These are phyloP conservation scores for Lentinula aciculospora DNA, from an alignment of 768 basidiomycete genomes.

Conservation along the genomic window DNA sequence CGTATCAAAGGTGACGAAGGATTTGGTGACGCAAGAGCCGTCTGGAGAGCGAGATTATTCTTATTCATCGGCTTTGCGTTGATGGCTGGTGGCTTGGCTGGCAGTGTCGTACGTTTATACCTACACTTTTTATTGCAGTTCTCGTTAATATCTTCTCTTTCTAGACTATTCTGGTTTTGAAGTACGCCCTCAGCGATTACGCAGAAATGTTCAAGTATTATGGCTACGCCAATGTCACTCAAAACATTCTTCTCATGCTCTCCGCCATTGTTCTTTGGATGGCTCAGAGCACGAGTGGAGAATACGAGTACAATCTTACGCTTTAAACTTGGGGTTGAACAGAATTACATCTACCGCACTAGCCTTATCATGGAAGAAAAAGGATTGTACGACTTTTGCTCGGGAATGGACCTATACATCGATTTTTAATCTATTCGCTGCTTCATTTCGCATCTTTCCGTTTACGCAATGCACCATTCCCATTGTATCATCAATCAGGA, in stretches of 20 bases:
- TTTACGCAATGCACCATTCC: not conserved
- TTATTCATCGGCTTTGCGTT: conserved; percentile 94
- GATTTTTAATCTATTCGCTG: not conserved
- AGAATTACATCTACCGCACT: not conserved
- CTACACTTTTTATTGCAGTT: not conserved
- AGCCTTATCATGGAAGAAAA: not conserved
- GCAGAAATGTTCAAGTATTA: conserved; percentile 79
- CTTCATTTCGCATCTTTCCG: not conserved
- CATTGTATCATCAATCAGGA: not conserved
- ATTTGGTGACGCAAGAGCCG: conserved; percentile 76
- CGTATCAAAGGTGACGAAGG: conserved; percentile 74
- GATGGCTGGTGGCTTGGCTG: conserved; percentile 98
- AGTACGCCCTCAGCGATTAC: conserved; percentile 76
- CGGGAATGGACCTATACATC: not conserved
- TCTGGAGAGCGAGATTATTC: conserved; percentile 88
- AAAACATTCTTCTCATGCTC: conserved; percentile 81
- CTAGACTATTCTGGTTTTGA: conserved; percentile 84
- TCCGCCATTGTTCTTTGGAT: conserved; percentile 90
- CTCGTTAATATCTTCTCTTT: not conserved
- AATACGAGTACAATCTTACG: conserved; percentile 92
- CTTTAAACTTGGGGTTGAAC: conserved; percentile 31
- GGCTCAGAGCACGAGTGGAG: conserved; percentile 76
- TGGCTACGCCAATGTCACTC: conserved; percentile 93
- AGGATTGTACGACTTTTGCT: not conserved
- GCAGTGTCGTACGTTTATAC: conserved; percentile 73